Evolutionary conservation across 176 grass and related monocot species (phyloP).

Genomic region (Tillandsia fasciculata): DNA sequence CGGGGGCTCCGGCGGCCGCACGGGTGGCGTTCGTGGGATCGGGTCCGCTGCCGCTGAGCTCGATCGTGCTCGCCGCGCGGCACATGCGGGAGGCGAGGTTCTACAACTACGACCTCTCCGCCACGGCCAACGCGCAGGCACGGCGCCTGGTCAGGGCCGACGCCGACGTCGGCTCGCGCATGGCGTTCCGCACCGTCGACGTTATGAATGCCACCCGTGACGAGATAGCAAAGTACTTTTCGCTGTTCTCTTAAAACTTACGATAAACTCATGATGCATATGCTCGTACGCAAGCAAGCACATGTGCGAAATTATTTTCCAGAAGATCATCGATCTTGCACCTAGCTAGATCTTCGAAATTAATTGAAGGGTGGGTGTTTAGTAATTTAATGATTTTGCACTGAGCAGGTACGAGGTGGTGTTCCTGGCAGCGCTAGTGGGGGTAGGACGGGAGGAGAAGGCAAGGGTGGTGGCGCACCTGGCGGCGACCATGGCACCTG

Average conservation of each 20-base stretch:
- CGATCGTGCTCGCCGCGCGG: slow-evolving; percentile 34
- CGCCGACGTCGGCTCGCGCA: slow-evolving; percentile 22
- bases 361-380: too few species aligned
- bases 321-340: too few species aligned
- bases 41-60: slow-evolving; percentile 60
- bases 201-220: slow-evolving; percentile 22
- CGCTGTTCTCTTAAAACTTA: too few species aligned
- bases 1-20: slow-evolving; percentile 14
- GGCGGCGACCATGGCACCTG: slow-evolving; percentile 46
- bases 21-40: slow-evolving; percentile 61
- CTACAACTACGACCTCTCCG: slow-evolving; percentile 48
- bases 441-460: slow-evolving; percentile 54
- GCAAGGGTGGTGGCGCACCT: slow-evolving; percentile 43
- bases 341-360: too few species aligned
- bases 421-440: slow-evolving; percentile 74
- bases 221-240: slow-evolving; percentile 11
- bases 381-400: too few species aligned
- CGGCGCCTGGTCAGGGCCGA: slow-evolving; percentile 43
- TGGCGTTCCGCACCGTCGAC: slow-evolving; percentile 65
- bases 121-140: slow-evolving; percentile 42
- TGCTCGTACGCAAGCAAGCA: too few species aligned
- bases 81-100: slow-evolving; percentile 31
- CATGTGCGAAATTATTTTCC: too few species aligned
- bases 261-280: too few species aligned
- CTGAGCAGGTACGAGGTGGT: slow-evolving; percentile 42